Conservation (phyloP, 2,329 filamentous ascomycete species). For the Monilinia aucupariae region DNA sequence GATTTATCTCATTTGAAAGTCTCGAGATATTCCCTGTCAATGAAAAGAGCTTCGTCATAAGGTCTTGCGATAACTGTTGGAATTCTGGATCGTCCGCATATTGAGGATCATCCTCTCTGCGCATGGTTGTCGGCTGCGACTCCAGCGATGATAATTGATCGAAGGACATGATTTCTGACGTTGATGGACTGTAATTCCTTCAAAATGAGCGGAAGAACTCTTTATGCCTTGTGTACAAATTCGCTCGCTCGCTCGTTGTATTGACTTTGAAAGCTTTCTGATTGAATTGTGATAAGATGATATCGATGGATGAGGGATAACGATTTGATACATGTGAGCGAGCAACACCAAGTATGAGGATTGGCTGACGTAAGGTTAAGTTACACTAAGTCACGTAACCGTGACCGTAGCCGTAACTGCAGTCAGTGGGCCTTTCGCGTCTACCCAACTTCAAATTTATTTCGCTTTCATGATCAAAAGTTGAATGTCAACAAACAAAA, state of each 20-base stretch:
- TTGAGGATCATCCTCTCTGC: conserved; percentile 62
- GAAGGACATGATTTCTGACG: conserved; percentile 67
- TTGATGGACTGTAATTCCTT: not conserved
- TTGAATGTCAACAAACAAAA: conserved; percentile 28
- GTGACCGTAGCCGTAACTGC: too few species aligned
- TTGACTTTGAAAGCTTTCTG: not conserved
- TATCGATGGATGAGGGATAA: too few species aligned
- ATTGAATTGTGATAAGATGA: not conserved
- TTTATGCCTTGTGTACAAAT: not conserved
- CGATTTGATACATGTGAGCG: too few species aligned
- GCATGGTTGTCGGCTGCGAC: conserved; percentile 65
- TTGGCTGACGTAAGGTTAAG: too few species aligned
- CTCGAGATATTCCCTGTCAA: conserved; percentile 84
- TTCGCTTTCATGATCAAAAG: conserved; percentile 24
- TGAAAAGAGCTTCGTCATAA: conserved; percentile 84
- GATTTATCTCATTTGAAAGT: conserved; percentile 74
- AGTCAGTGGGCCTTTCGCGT: conserved; percentile 6
- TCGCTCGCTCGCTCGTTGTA: conserved; percentile 20
- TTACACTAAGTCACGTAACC: not conserved
- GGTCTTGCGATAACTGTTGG: conserved; percentile 70
- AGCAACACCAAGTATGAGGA: too few species aligned
- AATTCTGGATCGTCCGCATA: conserved; percentile 95
- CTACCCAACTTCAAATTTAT: conserved; percentile 20
- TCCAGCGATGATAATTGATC: conserved; percentile 81
- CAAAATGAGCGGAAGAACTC: not conserved